phyloP scores from a whole-genome alignment of 768 basidiomycete genomes.

The Pulveroboletus ravenelii region DNA sequence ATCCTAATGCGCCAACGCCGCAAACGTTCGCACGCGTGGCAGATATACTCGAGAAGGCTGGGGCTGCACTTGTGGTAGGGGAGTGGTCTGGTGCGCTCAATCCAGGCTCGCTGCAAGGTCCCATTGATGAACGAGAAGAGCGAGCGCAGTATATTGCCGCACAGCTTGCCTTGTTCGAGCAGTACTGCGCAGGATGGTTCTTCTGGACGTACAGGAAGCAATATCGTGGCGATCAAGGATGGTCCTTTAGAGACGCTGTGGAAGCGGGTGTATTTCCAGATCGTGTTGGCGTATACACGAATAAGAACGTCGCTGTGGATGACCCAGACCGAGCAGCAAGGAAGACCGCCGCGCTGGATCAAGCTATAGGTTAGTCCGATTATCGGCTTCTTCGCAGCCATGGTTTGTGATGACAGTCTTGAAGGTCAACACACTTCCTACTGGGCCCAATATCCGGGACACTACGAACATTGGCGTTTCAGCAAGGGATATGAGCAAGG shows the following conservation, averaged over 20 bases:
- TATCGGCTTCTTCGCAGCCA: constrained; percentile 15
- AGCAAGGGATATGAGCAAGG: constrained; percentile 59
- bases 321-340: constrained; percentile 18
- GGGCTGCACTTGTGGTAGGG: constrained; percentile 60
- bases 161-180: constrained; percentile 63
- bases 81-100: constrained; percentile 81
- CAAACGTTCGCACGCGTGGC: constrained; percentile 38
- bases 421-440: constrained; percentile 38
- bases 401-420: constrained; percentile 8
- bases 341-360: constrained; percentile 27
- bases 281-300: constrained; percentile 41
- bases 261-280: constrained; percentile 57
- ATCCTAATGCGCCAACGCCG: constrained; percentile 36
- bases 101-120: constrained; percentile 52
- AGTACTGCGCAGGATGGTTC: constrained; percentile 66
- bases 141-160: constrained; percentile 51
- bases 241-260: constrained; percentile 67
- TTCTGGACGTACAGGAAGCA: constrained; percentile 85
- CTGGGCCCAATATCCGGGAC: constrained; percentile 46
- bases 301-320: constrained; percentile 14
- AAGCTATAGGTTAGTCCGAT: constrained; percentile 31
- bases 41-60: constrained; percentile 31
- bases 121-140: constrained; percentile 38
- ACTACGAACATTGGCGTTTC: constrained; percentile 67
- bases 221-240: constrained; percentile 60